These are phyloP conservation scores for Ceratocystis destructans DNA, from an alignment of 2,329 filamentous ascomycete species.

Conservation along the genomic window DNA sequence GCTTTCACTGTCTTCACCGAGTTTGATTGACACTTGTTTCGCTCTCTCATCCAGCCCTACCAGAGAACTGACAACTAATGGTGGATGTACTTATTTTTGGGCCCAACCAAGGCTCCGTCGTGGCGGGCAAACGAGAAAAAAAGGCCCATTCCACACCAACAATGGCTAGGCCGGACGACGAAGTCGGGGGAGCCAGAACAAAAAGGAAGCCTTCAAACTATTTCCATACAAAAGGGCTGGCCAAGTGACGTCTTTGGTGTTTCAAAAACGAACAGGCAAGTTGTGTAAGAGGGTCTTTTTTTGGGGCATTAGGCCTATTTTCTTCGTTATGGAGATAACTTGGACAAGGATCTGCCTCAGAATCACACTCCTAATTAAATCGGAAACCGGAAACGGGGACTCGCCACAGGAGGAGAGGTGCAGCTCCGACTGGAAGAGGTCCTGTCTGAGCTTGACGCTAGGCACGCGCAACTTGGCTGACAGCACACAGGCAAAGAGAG, in stretches of 20 bases:
- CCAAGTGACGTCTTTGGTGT: slow-evolving; percentile 1
- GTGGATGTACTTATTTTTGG: background rate
- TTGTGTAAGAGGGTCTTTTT: background rate
- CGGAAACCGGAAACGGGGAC: background rate
- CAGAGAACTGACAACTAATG: background rate
- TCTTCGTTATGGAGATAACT: background rate
- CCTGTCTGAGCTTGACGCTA: background rate
- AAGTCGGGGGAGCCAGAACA: too few species aligned
- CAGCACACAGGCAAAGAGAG: too few species aligned
- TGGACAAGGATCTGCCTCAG: slow-evolving; percentile 2
- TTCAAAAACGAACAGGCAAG: slow-evolving; percentile 2
- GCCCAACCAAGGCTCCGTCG: background rate
- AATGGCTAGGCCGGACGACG: background rate
- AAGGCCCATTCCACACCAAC: background rate
- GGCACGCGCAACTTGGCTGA: background rate
- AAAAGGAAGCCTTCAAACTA: background rate
- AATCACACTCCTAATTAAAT: slow-evolving; percentile 7
- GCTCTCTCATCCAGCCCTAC: background rate
- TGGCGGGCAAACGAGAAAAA: background rate
- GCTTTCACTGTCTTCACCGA: too few species aligned
- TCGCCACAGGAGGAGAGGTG: background rate
- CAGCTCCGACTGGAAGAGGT: background rate
- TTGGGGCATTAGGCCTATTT: background rate
- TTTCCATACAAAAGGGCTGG: background rate
- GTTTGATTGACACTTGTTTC: background rate